Evolutionary conservation across 352 stramenopile species (phyloP).

Genomic region (Phytophthora tentaculata): DNA sequence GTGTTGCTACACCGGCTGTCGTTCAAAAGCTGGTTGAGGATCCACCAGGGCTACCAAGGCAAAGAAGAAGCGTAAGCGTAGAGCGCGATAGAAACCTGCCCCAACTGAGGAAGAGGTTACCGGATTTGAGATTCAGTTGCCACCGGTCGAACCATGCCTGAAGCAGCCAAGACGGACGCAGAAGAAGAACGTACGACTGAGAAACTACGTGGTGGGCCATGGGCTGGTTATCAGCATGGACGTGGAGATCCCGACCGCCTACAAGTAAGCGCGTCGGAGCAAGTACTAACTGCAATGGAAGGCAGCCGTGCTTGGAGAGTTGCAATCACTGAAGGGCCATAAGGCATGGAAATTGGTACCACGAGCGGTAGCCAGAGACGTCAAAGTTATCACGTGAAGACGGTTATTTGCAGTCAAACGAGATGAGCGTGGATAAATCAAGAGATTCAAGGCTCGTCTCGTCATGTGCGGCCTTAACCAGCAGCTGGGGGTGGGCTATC

Average conservation of each 20-base stretch:
- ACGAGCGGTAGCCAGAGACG: neutral
- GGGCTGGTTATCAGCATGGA: neutral
- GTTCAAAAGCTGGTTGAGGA: neutral
- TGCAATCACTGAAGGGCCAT: neutral
- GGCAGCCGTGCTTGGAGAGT: neutral
- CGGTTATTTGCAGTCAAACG: conserved; percentile 21
- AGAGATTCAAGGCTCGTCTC: too few species aligned
- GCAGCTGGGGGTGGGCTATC: conserved; percentile 19
- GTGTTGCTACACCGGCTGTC: neutral
- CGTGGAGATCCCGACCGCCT: neutral
- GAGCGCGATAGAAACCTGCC: neutral
- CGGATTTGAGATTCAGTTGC: neutral
- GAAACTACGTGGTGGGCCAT: neutral
- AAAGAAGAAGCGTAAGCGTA: neutral
- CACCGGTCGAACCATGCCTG: too few species aligned
- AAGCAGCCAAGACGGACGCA: neutral
- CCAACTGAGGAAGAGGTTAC: neutral
- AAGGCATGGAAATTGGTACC: too few species aligned
- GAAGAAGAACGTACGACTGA: neutral
- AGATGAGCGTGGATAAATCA: conserved; percentile 15
- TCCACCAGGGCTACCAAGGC: neutral
- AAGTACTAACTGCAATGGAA: neutral
- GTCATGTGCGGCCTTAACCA: conserved; percentile 23
- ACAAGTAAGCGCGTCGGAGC: neutral
- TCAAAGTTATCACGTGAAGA: conserved; percentile 9